Evolutionary conservation across 371 early-diverging fungal species (phyloP), one percentile per base, ranked within the genome.

Genomic region (Mucor sp.): DNA sequence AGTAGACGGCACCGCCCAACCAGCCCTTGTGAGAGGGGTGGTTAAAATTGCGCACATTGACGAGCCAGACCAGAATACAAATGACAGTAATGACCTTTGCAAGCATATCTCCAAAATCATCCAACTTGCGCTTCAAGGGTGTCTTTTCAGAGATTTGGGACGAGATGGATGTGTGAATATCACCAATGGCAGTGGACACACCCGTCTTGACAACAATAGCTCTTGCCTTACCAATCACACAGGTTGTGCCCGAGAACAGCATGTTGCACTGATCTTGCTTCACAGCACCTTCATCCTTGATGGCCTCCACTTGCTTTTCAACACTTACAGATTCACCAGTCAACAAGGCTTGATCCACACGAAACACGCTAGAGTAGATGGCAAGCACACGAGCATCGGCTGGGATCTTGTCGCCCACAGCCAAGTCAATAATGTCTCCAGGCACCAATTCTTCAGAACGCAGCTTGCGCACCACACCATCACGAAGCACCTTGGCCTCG

Each of bases 311-410:
- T 27, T 89, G 86, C 79, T 99, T 99, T 80, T 84, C 85, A 12
- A 99, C 97, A 67, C 93, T 91, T 39, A 91, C 91, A n/a, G 95
- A 91, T 77, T 99, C 99, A 65, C 99, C 99, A 14, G 99, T 99
- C 58, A 99, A 82, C 39, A 98, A 83, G 55, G 99, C 91, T 75
- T 99, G 98, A 80, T 99, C 99, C 41, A 95, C 82, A 68, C 92
- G 91, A 78, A 99, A 91, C 9, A 92, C 85, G 65, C 93, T 90
- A 14, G 95, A 90, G 68, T 77, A 65, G 60, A 98, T 84, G 19
- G 85, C 75, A 8, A 98, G 43, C 33, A 99, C 71, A 58, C 99
- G 91, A 68, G 90, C 90, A 75, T 99, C 99, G 30, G 99, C 99
- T 25, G 99, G 99, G 35, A 99, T 85, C 80, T 95, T 95, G 77